Evolutionary conservation across 305 asterid genomes (phyloP).

Genomic region (Fraxinus velutina): DNA sequence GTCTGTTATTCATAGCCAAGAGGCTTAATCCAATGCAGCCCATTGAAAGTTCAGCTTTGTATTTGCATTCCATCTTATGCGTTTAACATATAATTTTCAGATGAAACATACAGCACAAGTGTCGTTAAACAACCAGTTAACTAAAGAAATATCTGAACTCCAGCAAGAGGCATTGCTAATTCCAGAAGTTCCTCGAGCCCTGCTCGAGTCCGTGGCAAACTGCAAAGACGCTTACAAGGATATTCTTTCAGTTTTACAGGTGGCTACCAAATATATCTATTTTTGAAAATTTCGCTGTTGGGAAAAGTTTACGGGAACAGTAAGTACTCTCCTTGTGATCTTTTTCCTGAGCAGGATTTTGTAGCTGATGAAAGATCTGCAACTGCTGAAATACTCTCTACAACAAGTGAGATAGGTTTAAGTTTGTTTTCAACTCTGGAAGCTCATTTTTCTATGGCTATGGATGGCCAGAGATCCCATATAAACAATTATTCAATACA

Average conservation of each 20-base stretch:
- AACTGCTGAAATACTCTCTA: constrained; percentile 52
- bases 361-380: constrained; percentile 56
- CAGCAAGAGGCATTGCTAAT: constrained; percentile 51
- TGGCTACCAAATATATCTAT: constrained; percentile 22
- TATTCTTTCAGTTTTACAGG: constrained; percentile 59
- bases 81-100: constrained; percentile 41
- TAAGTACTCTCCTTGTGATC: constrained; percentile 8
- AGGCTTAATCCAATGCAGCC: constrained; percentile 9
- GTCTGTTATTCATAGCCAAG: constrained; percentile 6
- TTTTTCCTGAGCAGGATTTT: constrained; percentile 41
- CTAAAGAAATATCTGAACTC: constrained; percentile 53
- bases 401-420: constrained; percentile 58
- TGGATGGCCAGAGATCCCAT: constrained; percentile 34
- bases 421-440: constrained; percentile 65
- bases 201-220: constrained; percentile 47
- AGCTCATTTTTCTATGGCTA: constrained; percentile 47
- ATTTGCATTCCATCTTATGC: constrained; percentile 23
- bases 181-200: constrained; percentile 51
- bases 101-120: constrained; percentile 48
- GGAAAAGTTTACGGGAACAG: constrained; percentile 1
- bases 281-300: constrained; percentile 13
- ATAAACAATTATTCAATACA: constrained; percentile 33
- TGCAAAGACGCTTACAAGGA: constrained; percentile 63
- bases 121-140: constrained; percentile 48
- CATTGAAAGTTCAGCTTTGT: constrained; percentile 5